These are phyloP conservation scores for Taphrina confusa DNA, from an alignment of 1,139 yeast genomes.

Conservation along the genomic window DNA sequence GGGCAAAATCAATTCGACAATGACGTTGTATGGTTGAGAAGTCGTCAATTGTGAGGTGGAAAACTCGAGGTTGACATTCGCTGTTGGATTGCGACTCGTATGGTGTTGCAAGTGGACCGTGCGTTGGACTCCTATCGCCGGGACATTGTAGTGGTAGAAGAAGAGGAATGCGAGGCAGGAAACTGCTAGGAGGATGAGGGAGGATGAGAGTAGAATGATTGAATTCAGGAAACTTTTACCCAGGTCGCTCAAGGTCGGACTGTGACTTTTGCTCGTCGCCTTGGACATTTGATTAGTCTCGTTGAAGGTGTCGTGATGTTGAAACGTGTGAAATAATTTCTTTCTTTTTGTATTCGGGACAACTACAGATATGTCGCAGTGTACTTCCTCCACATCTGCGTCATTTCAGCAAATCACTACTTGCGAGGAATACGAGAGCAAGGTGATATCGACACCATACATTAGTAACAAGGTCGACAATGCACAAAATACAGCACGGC, in stretches of 20 bases:
- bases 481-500: too few relatives aligned
- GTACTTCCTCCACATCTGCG: too few relatives aligned
- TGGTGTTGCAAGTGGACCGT: constrained; percentile 19
- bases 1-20: constrained; percentile 21
- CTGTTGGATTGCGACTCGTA: neutral
- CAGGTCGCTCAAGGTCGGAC: constrained; percentile 7
- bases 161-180: constrained; percentile 20
- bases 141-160: constrained; percentile 28
- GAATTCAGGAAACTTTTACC: constrained; percentile 17
- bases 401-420: too few relatives aligned
- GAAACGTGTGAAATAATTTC: too few relatives aligned
- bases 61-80: constrained; percentile 12
- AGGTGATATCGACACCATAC: too few relatives aligned
- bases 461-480: too few relatives aligned
- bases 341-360: too few relatives aligned
- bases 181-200: constrained; percentile 14
- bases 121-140: constrained; percentile 4
- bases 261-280: neutral
- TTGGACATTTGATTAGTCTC: too few relatives aligned
- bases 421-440: too few relatives aligned
- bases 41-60: constrained; percentile 4
- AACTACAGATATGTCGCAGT: too few relatives aligned
- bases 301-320: too few relatives aligned
- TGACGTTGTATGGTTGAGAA: constrained; percentile 31
- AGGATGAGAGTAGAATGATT: constrained; percentile 7